Percentiles rank a stretch among this genome's conserved stretches.
phyloP scores from a whole-genome alignment of 2,329 filamentous ascomycete genomes.

The Talaromyces marneffei region DNA sequence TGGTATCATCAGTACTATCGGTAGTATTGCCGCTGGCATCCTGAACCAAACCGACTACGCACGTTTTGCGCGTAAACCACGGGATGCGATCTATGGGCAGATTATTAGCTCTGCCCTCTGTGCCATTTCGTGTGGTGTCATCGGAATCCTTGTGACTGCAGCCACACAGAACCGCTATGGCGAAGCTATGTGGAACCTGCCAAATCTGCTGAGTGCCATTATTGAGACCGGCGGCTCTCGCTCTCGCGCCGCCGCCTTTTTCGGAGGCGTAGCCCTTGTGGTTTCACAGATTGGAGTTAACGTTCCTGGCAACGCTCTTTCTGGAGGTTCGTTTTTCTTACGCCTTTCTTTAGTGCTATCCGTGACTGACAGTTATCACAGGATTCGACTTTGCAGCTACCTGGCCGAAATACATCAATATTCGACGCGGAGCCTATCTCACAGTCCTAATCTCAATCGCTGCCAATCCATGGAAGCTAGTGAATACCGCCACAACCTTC shows the following conservation, averaged over 20 bases:
- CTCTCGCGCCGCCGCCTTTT: slow-evolving; percentile 22
- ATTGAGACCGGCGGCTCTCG: slow-evolving; percentile 20
- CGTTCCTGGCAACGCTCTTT: slow-evolving; percentile 23
- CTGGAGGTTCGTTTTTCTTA: slow-evolving; percentile 14
- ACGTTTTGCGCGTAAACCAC: slow-evolving; percentile 22
- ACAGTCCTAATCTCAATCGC: slow-evolving; percentile 31
- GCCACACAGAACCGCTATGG: slow-evolving; percentile 26
- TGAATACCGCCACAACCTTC: slow-evolving; percentile 22
- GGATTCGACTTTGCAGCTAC: slow-evolving; percentile 54
- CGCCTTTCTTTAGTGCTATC: not conserved
- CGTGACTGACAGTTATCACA: not conserved
- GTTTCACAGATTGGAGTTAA: slow-evolving; percentile 25
- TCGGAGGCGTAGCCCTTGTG: slow-evolving; percentile 21
- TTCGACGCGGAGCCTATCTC: slow-evolving; percentile 50
- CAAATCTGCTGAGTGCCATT: slow-evolving; percentile 21
- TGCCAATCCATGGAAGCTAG: slow-evolving; percentile 23
- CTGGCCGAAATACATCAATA: slow-evolving; percentile 51
- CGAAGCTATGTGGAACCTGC: slow-evolving; percentile 23
- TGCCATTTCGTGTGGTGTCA: slow-evolving; percentile 19
- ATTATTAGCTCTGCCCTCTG: slow-evolving; percentile 21
- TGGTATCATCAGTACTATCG: slow-evolving; percentile 28
- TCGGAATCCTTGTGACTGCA: slow-evolving; percentile 28
- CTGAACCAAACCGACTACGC: slow-evolving; percentile 30
- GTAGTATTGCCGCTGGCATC: slow-evolving; percentile 27
- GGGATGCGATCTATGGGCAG: slow-evolving; percentile 23